phyloP scores from a whole-genome alignment of 163 green algal species.

The Chlorella variabilis region DNA sequence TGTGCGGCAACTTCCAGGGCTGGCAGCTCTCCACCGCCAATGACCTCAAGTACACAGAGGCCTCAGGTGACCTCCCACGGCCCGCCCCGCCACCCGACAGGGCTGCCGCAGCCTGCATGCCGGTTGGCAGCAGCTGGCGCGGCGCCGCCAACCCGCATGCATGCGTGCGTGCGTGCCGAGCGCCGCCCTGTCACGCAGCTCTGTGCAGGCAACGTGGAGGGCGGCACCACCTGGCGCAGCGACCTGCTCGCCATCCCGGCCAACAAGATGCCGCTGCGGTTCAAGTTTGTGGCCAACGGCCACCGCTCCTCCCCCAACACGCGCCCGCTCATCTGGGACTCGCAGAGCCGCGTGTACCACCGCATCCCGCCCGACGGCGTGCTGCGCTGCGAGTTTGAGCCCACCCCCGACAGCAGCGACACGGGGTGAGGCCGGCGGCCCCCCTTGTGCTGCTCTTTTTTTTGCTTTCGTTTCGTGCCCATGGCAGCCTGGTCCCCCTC shows the following conservation, averaged over 20 bases:
- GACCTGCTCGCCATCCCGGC: background rate
- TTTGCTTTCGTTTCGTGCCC: no score
- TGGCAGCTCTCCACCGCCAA: constrained; percentile 6
- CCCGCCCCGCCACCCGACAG: no score
- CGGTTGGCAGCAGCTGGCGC: no score
- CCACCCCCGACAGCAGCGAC: constrained; percentile 47
- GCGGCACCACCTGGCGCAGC: constrained; percentile 32
- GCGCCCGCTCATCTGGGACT: constrained; percentile 59
- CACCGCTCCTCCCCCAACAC: constrained; percentile 60
- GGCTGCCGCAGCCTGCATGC: no score
- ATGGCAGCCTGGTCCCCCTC: no score
- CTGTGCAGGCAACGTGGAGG: constrained; percentile 26
- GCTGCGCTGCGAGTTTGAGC: constrained; percentile 42
- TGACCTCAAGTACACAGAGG: constrained; percentile 22
- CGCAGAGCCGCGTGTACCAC: constrained; percentile 1
- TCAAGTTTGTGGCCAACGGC: constrained; percentile 56
- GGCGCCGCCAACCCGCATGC: no score
- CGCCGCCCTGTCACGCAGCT: no score
- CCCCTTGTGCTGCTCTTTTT: no score
- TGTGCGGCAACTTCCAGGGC: constrained; percentile 25
- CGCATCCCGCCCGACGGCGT: constrained; percentile 17
- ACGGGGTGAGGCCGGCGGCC: constrained; percentile 31
- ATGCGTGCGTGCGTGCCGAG: no score
- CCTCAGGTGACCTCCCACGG: no score
- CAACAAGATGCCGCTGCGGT: constrained; percentile 48